Conservation (phyloP, 495 filamentous ascomycete species). For the Talaromyces proteolyticus region DNA sequence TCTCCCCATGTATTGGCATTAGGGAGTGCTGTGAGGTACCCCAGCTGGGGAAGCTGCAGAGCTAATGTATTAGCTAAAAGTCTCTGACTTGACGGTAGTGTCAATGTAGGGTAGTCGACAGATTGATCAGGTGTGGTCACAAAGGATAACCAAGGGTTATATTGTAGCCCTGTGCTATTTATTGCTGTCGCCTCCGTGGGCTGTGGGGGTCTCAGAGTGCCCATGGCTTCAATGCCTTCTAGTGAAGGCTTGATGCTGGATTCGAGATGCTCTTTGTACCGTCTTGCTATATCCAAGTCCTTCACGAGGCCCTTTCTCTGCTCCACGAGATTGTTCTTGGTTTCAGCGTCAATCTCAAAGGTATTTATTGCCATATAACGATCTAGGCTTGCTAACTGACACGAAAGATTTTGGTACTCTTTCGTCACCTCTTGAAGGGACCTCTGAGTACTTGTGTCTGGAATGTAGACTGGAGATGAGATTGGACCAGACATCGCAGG, state of each 20-base stretch:
- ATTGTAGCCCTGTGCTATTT: neutral
- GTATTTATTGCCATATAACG: conserved; percentile 32
- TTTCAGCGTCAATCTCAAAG: conserved; percentile 24
- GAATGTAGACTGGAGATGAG: neutral
- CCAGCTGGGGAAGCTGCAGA: neutral
- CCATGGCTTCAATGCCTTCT: neutral
- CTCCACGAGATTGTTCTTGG: conserved; percentile 25
- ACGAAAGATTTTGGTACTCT: conserved; percentile 19
- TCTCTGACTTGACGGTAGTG: neutral
- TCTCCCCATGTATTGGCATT: neutral
- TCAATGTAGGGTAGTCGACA: neutral
- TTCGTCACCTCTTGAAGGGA: conserved; percentile 19
- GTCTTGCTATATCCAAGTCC: conserved; percentile 28
- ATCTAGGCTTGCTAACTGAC: conserved; percentile 27
- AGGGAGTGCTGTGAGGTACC: neutral
- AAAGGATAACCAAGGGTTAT: neutral
- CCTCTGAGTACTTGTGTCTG: conserved; percentile 3
- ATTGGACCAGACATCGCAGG: neutral
- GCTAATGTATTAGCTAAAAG: neutral
- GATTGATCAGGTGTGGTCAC: neutral
- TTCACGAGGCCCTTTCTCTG: conserved; percentile 29
- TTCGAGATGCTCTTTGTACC: conserved; percentile 28
- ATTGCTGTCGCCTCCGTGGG: neutral
- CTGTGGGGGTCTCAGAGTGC: neutral
- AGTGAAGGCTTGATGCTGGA: conserved; percentile 2